Percentiles rank a stretch among this genome's conserved stretches.
phyloP scores from a whole-genome alignment of 2,329 filamentous ascomycete genomes.

The Cryphonectria radicalis region DNA sequence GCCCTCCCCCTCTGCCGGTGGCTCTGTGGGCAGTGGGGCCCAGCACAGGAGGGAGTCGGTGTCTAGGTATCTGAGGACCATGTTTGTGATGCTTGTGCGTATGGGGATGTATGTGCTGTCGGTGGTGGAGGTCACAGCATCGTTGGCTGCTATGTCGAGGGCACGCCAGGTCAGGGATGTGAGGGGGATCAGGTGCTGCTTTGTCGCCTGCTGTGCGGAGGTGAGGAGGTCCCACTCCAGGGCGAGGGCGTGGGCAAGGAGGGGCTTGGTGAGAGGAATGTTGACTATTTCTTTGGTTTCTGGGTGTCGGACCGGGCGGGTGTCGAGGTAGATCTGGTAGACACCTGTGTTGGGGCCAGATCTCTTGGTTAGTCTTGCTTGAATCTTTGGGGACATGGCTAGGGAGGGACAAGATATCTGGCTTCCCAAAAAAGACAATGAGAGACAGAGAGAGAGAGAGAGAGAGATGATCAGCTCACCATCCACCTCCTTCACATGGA shows the following conservation, averaged over 20 bases:
- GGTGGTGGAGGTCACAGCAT: constrained; percentile 50
- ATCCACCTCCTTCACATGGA: constrained; percentile 68
- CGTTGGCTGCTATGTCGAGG: constrained; percentile 76
- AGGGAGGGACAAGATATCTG: background rate
- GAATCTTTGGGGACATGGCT: background rate
- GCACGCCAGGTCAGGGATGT: constrained; percentile 85
- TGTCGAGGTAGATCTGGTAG: constrained; percentile 74
- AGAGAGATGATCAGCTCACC: constrained; percentile 49
- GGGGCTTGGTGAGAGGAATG: constrained; percentile 74
- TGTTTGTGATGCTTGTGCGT: constrained; percentile 66
- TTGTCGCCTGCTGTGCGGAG: constrained; percentile 81
- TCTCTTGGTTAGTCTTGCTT: constrained; percentile 26
- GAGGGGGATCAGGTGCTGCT: constrained; percentile 85
- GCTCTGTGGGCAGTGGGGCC: constrained; percentile 59
- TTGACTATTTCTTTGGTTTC: constrained; percentile 72
- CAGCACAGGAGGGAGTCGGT: constrained; percentile 95
- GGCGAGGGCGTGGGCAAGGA: constrained; percentile 83
- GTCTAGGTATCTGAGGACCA: constrained; percentile 82
- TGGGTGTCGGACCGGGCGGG: constrained; percentile 77
- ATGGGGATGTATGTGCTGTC: constrained; percentile 44
- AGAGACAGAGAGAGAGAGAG: background rate
- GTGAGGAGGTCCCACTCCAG: constrained; percentile 90
- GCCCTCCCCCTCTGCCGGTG: constrained; percentile 54
- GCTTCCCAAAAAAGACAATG: background rate
- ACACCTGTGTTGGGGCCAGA: constrained; percentile 39